Percentiles rank a stretch among this genome's conserved stretches.
Conservation (phyloP, 2,329 filamentous ascomycete genomes). For the Aureobasidium sp. region DNA sequence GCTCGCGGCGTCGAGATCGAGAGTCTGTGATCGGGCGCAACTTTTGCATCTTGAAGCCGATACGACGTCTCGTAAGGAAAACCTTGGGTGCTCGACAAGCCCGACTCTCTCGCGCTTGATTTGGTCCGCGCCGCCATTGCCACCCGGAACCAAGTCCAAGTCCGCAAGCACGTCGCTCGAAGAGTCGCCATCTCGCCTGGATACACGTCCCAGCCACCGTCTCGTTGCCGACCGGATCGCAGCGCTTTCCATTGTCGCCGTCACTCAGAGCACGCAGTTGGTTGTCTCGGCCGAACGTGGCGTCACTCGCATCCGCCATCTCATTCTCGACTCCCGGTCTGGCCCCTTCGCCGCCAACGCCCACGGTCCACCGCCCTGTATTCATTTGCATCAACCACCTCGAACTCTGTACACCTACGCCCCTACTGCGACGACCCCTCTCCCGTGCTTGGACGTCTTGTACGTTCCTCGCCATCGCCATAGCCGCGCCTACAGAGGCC, state of each 20-base stretch:
- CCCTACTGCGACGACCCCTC: background rate
- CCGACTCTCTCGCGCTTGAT: background rate
- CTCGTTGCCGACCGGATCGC: background rate
- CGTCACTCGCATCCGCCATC: background rate
- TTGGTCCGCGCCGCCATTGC: background rate
- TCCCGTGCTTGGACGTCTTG: conserved; percentile 1
- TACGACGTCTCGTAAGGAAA: background rate
- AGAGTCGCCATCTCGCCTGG: background rate
- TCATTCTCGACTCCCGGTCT: background rate
- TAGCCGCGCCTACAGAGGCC: background rate
- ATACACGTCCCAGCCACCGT: background rate
- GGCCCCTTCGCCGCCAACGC: conserved; percentile 6
- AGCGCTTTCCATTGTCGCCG: background rate
- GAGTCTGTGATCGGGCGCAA: background rate
- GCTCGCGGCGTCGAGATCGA: background rate
- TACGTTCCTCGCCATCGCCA: background rate
- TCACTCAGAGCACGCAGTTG: background rate
- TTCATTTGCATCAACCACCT: background rate
- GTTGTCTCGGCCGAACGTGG: background rate
- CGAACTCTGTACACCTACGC: background rate
- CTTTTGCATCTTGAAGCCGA: background rate
- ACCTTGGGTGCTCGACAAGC: background rate
- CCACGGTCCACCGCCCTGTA: background rate
- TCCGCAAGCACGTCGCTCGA: background rate
- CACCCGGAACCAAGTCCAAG: background rate